These are phyloP conservation scores for Podila minutissima DNA, from an alignment of 192 early-diverging fungal genomes.

Conservation along the genomic window DNA sequence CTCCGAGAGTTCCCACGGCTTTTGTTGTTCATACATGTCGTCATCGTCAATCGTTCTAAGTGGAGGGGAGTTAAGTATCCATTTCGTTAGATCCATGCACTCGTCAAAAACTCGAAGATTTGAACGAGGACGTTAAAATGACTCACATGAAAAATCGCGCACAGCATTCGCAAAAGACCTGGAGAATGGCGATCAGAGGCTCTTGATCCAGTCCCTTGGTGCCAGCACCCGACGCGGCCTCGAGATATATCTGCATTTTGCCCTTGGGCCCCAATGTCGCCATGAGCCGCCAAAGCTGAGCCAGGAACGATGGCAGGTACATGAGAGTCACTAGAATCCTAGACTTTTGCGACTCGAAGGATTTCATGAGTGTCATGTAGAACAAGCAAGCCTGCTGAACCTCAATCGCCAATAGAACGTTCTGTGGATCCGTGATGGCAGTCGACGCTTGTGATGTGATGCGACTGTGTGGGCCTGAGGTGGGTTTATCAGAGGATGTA, in stretches of 20 bases:
- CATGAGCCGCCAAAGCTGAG: conserved; percentile 69
- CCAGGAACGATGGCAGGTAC: conserved; percentile 60
- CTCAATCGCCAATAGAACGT: conserved; percentile 54
- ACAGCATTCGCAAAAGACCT: conserved; percentile 71
- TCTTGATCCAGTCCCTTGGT: conserved; percentile 60
- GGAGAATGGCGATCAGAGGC: conserved; percentile 63
- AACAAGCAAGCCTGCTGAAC: conserved; percentile 54
- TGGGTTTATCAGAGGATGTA: background rate
- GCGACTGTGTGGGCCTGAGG: background rate
- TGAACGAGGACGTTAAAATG: background rate
- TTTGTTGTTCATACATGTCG: conserved; percentile 70
- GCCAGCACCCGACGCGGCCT: conserved; percentile 54
- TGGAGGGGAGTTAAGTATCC: too few species aligned
- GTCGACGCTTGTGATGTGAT: background rate
- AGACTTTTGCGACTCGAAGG: conserved; percentile 53
- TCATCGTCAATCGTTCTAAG: conserved; percentile 68
- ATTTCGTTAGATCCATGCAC: too few species aligned
- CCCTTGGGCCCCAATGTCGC: conserved; percentile 64
- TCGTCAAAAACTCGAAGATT: background rate
- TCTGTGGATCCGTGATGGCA: conserved; percentile 18
- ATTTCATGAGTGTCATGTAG: conserved; percentile 45
- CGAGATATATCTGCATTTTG: conserved; percentile 64
- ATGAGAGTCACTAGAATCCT: conserved; percentile 63
- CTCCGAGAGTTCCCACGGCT: conserved; percentile 61
- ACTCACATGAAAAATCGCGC: conserved; percentile 68